Percentiles rank a stretch among this genome's conserved stretches.
phyloP scores from a whole-genome alignment of 179 eudicot species.

The Nepenthes alata region DNA sequence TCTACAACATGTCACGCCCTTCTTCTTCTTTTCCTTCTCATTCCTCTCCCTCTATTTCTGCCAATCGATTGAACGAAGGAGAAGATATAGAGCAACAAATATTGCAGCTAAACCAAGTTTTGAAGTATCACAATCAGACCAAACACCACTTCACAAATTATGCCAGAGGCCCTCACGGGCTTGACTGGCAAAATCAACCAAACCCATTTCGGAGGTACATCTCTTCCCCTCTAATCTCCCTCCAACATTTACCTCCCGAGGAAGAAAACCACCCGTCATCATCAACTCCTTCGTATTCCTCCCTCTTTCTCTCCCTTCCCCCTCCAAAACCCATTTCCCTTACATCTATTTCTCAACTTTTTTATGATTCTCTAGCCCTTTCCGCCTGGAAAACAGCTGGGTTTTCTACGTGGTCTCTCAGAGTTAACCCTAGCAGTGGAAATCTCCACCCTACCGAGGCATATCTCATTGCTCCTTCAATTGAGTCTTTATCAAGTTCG shows the following conservation, averaged over 20 bases:
- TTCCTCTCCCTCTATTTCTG: constrained; percentile 8
- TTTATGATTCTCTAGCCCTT: constrained; percentile 68
- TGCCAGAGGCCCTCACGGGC: constrained; percentile 50
- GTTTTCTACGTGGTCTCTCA: constrained; percentile 71
- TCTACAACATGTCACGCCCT: constrained; percentile 13
- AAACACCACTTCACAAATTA: constrained; percentile 58
- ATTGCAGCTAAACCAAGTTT: constrained; percentile 16
- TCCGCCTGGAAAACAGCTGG: constrained; percentile 90
- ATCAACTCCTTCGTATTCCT: constrained; percentile 26
- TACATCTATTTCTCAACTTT: constrained; percentile 50
- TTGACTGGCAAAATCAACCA: constrained; percentile 94
- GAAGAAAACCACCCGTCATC: constrained; percentile 6
- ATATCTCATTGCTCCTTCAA: constrained; percentile 50
- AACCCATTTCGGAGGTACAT: constrained; percentile 75
- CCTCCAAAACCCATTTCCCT: constrained; percentile 42
- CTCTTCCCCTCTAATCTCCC: constrained; percentile 43
- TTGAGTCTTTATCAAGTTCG: constrained; percentile 30
- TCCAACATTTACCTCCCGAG: constrained; percentile 33
- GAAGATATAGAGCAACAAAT: constrained; percentile 7
- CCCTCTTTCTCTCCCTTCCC: constrained; percentile 42
- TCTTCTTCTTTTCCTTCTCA: constrained; percentile 8
- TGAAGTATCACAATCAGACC: constrained; percentile 70
- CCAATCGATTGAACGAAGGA: constrained; percentile 3
- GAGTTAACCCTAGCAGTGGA: constrained; percentile 93
- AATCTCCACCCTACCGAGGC: constrained; percentile 92